Percentiles rank a stretch among this genome's conserved stretches.
Evolutionary conservation across 176 grass and related monocot genomes (phyloP).

Genomic region (Cenchrus fungigraminus): DNA sequence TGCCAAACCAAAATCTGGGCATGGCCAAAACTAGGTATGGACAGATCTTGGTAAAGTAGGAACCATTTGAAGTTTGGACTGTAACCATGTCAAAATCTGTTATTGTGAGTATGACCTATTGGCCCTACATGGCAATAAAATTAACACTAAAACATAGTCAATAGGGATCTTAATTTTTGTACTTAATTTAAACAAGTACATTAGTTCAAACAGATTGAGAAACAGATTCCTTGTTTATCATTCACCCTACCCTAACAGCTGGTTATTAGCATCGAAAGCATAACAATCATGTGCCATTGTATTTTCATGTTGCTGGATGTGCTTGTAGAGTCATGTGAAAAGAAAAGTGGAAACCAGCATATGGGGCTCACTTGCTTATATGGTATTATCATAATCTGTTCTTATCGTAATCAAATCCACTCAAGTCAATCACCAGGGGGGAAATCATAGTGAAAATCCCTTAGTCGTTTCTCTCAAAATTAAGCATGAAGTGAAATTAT

Average conservation of each 20-base stretch:
- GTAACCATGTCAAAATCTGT: not conserved
- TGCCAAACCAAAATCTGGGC: conserved; percentile 13
- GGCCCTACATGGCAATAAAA: not conserved
- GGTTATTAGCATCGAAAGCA: not conserved
- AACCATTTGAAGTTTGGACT: not conserved
- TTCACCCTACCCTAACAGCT: not conserved
- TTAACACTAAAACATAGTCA: not conserved
- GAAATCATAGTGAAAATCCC: not conserved
- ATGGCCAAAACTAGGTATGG: not conserved
- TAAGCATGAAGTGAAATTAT: not conserved
- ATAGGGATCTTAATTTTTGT: not conserved
- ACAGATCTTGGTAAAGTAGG: not conserved
- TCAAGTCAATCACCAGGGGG: not conserved
- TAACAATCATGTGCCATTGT: not conserved
- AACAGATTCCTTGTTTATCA: not conserved
- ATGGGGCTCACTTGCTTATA: not conserved
- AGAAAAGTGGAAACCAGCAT: not conserved
- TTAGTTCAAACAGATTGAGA: not conserved
- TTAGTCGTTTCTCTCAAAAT: not conserved
- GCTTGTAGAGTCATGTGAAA: not conserved
- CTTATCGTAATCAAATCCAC: not conserved
- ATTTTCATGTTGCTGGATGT: conserved; percentile 3
- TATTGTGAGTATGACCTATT: not conserved
- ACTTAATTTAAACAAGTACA: not conserved
- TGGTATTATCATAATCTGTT: not conserved